Base-by-base conservation (phyloP, 2,329 filamentous ascomycete genomes). In the Boeremia lycopersici region DNA sequence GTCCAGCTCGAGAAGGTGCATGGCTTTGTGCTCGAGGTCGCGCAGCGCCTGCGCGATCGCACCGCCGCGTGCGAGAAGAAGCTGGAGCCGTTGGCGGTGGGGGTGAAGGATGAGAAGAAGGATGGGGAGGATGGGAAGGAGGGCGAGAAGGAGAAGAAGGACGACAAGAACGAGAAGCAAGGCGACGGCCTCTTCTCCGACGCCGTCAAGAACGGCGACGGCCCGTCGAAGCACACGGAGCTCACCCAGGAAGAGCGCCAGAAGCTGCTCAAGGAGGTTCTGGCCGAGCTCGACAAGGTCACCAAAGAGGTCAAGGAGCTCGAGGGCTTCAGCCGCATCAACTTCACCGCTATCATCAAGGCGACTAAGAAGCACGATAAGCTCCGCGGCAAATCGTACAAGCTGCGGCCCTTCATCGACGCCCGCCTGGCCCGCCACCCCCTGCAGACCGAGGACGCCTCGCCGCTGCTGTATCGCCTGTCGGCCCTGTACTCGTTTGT, bases 361-460 rank as follows among this genome's bases (percentile, higher is more conserved):
- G 96, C 96, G 42, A 92, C 92, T 52, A 99, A 99, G 86, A 99
- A 99, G 79, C 95, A 99, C 77, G 95, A 99, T 77, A 90, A 95
- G 63, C 96, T 93, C 79, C 85, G 93, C 63, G 93, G 93, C 51
- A 84, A 87, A 62, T 84, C 87, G 48, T 98, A 98, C 80, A 91
- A 89, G 74, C 89, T 98, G 64, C 87, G 91, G 23, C 93, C 95
- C 26, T 87, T 98, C 80, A 87, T 98, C 77, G 90, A 96, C 78
- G 89, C 96, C 67, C 89, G 90, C 67, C 79, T 99, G 68, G 86
- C 90, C n/a, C 86, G 91, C 62, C 83, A 93, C 57, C 92, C 93
- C 11, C 96, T 99, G 82, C 96, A 98, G 78, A 93, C 91, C 54
- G 95, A 98, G 75, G 90, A 91, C 65, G 97, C 97, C 77, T 89